Percentiles rank a stretch among this genome's conserved stretches.
Conservation (phyloP, 805 yeast species). For the Saturnispora sanitii region DNA sequence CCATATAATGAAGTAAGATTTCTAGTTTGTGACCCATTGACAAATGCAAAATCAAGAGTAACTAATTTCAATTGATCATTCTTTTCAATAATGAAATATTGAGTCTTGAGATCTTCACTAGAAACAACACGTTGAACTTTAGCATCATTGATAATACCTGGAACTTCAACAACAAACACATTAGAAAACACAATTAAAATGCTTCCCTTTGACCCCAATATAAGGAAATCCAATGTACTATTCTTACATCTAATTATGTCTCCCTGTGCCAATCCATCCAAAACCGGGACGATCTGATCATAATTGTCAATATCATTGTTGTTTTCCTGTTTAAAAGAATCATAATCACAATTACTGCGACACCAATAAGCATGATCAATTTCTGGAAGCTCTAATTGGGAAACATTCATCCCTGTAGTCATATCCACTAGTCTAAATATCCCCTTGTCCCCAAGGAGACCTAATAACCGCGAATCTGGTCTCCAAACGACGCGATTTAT, state of each 20-base stretch:
- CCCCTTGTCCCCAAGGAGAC: constrained; percentile 19
- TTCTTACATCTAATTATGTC: constrained; percentile 18
- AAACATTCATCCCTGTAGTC: constrained; percentile 21
- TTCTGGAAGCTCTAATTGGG: constrained; percentile 13
- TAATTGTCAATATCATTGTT: not conserved
- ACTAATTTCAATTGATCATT: not conserved
- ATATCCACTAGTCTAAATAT: constrained; percentile 22
- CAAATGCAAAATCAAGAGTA: not conserved
- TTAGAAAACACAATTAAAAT: constrained; percentile 25
- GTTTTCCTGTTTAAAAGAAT: not conserved
- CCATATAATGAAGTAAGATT: not conserved
- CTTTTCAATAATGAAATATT: not conserved
- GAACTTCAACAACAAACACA: constrained; percentile 14
- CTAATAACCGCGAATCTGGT: constrained; percentile 27
- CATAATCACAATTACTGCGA: not conserved
- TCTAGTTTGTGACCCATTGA: not conserved
- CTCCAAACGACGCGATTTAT: constrained; percentile 19
- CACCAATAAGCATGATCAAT: constrained; percentile 19
- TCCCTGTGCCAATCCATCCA: constrained; percentile 17
- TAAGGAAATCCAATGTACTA: constrained; percentile 22
- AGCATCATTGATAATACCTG: not conserved
- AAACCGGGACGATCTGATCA: constrained; percentile 4
- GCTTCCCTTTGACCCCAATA: constrained; percentile 20
- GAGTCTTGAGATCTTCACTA: not conserved
- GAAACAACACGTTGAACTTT: constrained; percentile 1